phyloP scores from a whole-genome alignment of 1,139 yeast species.

The Pichia sp. region DNA sequence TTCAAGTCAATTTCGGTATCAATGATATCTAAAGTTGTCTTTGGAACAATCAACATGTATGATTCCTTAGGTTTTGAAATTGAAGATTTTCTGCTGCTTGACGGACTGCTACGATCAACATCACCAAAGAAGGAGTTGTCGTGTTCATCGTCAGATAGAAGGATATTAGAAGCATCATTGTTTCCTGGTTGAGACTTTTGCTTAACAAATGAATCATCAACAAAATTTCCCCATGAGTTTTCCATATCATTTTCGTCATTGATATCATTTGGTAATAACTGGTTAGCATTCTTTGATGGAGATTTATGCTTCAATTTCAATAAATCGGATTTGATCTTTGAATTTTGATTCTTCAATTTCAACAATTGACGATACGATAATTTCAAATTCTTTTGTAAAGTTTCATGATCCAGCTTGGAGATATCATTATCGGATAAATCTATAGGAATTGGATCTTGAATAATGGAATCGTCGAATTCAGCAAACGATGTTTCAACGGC shows the following conservation, averaged over 20 bases:
- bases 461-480: conserved; percentile 29
- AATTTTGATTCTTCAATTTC: conserved; percentile 43
- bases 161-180: conserved; percentile 14
- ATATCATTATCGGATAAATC: conserved; percentile 37
- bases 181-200: neutral
- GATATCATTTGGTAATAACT: neutral
- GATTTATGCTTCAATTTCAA: conserved; percentile 6
- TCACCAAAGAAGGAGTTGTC: conserved; percentile 14
- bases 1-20: neutral
- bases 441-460: conserved; percentile 30
- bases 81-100: conserved; percentile 11
- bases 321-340: conserved; percentile 12
- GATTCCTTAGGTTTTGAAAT: conserved; percentile 12
- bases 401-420: conserved; percentile 62
- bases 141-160: conserved; percentile 35
- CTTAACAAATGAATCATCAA: conserved; percentile 29
- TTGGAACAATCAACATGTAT: conserved; percentile 14
- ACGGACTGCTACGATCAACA: conserved; percentile 15
- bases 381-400: conserved; percentile 61
- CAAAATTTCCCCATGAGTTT: conserved; percentile 36
- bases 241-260: conserved; percentile 25
- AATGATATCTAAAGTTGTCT: conserved; percentile 7
- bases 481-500: conserved; percentile 11
- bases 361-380: conserved; percentile 64
- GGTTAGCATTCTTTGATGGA: conserved; percentile 2